Conservation (phyloP, 1,284 basidiomycete genomes). For the Ganoderma meredithae region DNA sequence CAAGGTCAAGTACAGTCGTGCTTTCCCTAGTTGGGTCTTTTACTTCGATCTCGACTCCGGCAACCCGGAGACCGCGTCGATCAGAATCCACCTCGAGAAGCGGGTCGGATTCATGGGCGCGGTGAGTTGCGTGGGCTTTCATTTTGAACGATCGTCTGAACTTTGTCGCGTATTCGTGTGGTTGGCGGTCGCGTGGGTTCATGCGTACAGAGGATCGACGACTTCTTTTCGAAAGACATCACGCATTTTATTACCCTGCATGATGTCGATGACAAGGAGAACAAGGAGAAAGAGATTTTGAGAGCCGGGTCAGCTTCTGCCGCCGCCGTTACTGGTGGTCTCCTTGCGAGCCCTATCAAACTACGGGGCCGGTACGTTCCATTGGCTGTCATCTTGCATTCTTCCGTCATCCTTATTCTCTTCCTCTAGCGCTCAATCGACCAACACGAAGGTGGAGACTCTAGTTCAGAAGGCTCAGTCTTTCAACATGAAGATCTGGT, state of each 20-base stretch:
- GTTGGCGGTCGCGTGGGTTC: background rate
- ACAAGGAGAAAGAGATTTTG: constrained; percentile 46
- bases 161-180: constrained; percentile 4
- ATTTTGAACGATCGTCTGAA: constrained; percentile 10
- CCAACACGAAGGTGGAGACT: constrained; percentile 43
- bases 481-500: constrained; percentile 93
- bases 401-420: background rate
- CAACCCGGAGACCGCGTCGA: constrained; percentile 53
- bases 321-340: constrained; percentile 20
- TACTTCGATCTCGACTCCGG: constrained; percentile 82
- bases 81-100: constrained; percentile 56
- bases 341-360: constrained; percentile 72
- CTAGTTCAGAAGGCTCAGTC: constrained; percentile 80
- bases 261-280: constrained; percentile 70
- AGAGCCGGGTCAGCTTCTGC: constrained; percentile 9
- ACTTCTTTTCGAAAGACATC: constrained; percentile 87
- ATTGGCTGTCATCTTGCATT: background rate
- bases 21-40: constrained; percentile 87
- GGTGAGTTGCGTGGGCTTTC: constrained; percentile 58
- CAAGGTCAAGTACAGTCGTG: constrained; percentile 82
- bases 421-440: constrained; percentile 8
- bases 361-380: constrained; percentile 62
- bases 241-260: constrained; percentile 83
- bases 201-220: constrained; percentile 71
- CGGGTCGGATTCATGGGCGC: constrained; percentile 76